Base-by-base conservation (phyloP, 2,329 filamentous ascomycete species). In the Trichoderma citrinoviride region DNA sequence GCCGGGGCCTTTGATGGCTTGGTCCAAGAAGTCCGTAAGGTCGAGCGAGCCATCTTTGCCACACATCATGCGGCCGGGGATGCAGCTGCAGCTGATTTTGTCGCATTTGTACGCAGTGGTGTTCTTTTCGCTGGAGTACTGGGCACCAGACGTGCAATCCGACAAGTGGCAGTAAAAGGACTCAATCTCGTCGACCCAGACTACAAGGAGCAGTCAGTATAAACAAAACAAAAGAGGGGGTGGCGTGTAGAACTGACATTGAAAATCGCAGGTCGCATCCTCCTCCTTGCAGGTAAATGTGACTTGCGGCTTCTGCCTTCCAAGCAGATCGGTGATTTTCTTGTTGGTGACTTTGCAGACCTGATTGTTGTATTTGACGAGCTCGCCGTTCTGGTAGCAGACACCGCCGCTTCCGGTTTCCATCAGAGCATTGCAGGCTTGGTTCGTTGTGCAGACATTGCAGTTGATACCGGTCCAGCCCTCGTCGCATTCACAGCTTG, bases 381-480 rank as follows among this genome's bases (percentile, higher is more conserved):
- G 89, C 70, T 96, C 87, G 52, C 94, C 94, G 70, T 94, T 89
- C 73, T 91, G 90, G 76, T 97, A 98, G 80, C 95, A 99, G 12
- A 97, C 88, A 37, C 93, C 95, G 52, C 89, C 92, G 67, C 92
- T 85, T 3, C 86, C 86, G 15, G 89, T 87, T 4, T 92, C 91
- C 88, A 96, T 96, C 77, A 99, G 81, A 40, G 91, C 88, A 75
- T 95, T 87, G 74, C 95, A 99, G 17, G 91, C 93, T 70, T 90
- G 82, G 75, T 98, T 84, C 4, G 88, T 87, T 67, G 90, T 88
- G 78, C 95, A 99, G 64, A 99, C 92, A 73, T 95, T 99, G 85
- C 95, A 99, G 81, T 99, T 99, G 79, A 99, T 94, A 68, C 95
- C 95, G 46, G 86, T 86, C 95, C 95, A 99, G 64, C 95, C 95